phyloP scores from a whole-genome alignment of 2,329 filamentous ascomycete genomes.

The Colletotrichum spinosum region DNA sequence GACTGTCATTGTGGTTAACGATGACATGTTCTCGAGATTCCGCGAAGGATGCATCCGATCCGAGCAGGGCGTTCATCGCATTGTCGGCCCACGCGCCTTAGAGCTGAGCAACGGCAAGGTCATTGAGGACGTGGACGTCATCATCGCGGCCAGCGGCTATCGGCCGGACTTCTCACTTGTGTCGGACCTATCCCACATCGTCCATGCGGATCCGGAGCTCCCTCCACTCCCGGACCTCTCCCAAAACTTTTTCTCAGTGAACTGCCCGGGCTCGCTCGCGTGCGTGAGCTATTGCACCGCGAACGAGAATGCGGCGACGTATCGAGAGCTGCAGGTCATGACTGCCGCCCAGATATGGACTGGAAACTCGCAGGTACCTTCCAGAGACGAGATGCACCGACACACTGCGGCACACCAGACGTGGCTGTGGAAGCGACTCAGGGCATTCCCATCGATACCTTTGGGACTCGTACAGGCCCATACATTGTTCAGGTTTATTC shows the following conservation, averaged over 20 bases:
- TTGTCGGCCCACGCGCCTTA: constrained; percentile 41
- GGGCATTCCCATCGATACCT: constrained; percentile 41
- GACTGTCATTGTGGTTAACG: constrained; percentile 9
- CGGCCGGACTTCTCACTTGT: constrained; percentile 45
- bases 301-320: constrained; percentile 47
- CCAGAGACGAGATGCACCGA: constrained; percentile 49
- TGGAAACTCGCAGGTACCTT: constrained; percentile 48
- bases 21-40: constrained; percentile 13
- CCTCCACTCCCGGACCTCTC: constrained; percentile 51
- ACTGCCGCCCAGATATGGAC: constrained; percentile 44
- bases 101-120: constrained; percentile 45
- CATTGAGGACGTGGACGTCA: constrained; percentile 43
- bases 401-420: constrained; percentile 48
- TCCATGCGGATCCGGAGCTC: constrained; percentile 41
- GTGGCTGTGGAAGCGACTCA: constrained; percentile 46
- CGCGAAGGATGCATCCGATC: constrained; percentile 14
- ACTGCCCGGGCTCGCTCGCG: constrained; percentile 56
- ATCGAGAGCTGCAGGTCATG: constrained; percentile 58
- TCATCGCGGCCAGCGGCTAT: constrained; percentile 52
- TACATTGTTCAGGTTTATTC: constrained; percentile 53
- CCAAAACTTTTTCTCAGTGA: constrained; percentile 57
- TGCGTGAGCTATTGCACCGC: constrained; percentile 53
- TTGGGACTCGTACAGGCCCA: constrained; percentile 45
- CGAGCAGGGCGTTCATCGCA: constrained; percentile 17
- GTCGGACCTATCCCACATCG: constrained; percentile 42